Evolutionary conservation across 176 grass and related monocot genomes (phyloP).

Genomic region (Saccharum officinarum): DNA sequence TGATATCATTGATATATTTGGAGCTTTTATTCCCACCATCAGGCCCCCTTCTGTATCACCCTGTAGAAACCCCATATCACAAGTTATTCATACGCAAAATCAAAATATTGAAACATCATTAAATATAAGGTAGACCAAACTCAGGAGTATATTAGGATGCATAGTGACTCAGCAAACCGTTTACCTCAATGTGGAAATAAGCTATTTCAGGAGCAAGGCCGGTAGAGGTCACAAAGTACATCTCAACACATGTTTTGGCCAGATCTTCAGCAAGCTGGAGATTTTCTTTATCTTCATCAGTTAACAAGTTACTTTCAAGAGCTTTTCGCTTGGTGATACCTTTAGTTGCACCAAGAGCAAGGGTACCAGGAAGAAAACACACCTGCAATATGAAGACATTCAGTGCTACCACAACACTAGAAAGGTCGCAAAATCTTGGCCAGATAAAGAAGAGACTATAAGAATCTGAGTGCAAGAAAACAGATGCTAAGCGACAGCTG

Average conservation of each 20-base stretch:
- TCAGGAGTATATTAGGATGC: not conserved
- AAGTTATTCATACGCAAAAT: not conserved
- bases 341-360: conserved; percentile 94
- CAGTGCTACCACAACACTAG: conserved; percentile 20
- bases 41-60: conserved; percentile 62
- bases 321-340: conserved; percentile 89
- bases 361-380: conserved; percentile 95
- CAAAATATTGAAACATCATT: conserved; percentile 17
- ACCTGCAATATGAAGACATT: conserved; percentile 59
- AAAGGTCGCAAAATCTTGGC: not conserved
- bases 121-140: conserved; percentile 14
- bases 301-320: conserved; percentile 68
- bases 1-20: conserved; percentile 78
- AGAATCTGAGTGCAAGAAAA: conserved; percentile 4
- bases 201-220: conserved; percentile 97
- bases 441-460: not conserved
- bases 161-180: not conserved
- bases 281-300: conserved; percentile 83
- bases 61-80: conserved; percentile 38
- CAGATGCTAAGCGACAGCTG: not conserved
- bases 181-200: conserved; percentile 93
- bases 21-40: conserved; percentile 94
- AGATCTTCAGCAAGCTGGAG: conserved; percentile 95
- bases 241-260: conserved; percentile 94
- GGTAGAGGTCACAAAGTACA: conserved; percentile 91